A percentile compares a stretch with the other conserved stretches of the same genome.
These are phyloP conservation scores for Pseudogymnoascus sp. DNA, from an alignment of 2,329 filamentous ascomycete genomes.

Conservation along the genomic window DNA sequence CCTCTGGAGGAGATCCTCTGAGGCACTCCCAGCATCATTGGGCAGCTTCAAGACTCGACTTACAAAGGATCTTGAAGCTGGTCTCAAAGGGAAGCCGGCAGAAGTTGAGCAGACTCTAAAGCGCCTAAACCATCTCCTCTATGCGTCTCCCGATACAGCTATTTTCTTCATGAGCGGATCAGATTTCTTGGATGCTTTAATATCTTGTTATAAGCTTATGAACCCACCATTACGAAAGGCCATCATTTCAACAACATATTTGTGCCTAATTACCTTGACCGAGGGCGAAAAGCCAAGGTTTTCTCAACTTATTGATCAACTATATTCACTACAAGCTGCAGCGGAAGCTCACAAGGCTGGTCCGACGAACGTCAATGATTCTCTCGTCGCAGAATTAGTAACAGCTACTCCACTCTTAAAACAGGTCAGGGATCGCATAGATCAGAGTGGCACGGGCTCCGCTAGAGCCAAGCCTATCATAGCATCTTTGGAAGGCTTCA, in stretches of 20 bases:
- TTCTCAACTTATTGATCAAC: constrained; percentile 70
- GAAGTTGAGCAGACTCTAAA: constrained; percentile 47
- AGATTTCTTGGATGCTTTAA: constrained; percentile 75
- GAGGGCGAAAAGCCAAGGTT: constrained; percentile 60
- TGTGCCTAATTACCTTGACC: constrained; percentile 65
- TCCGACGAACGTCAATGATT: constrained; percentile 52
- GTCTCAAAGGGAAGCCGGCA: constrained; percentile 47
- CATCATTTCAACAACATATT: constrained; percentile 65
- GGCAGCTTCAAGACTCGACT: constrained; percentile 54
- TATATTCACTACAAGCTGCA: constrained; percentile 70
- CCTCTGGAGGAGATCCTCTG: constrained; percentile 46
- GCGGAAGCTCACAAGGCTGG: constrained; percentile 56
- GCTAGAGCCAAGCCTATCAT: constrained; percentile 54
- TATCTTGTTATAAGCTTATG: constrained; percentile 56
- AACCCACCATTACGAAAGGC: constrained; percentile 56
- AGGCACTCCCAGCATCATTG: constrained; percentile 46
- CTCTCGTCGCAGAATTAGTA: constrained; percentile 73
- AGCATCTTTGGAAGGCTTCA: constrained; percentile 51
- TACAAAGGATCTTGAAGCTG: constrained; percentile 55
- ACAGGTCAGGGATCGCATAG: constrained; percentile 49
- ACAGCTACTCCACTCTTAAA: constrained; percentile 70
- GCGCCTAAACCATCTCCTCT: constrained; percentile 55
- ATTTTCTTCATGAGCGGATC: constrained; percentile 70
- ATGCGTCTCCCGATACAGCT: constrained; percentile 49
- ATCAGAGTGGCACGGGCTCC: constrained; percentile 41